phyloP scores from a whole-genome alignment of 371 early-diverging fungal genomes.

The Coemansia sp. region DNA sequence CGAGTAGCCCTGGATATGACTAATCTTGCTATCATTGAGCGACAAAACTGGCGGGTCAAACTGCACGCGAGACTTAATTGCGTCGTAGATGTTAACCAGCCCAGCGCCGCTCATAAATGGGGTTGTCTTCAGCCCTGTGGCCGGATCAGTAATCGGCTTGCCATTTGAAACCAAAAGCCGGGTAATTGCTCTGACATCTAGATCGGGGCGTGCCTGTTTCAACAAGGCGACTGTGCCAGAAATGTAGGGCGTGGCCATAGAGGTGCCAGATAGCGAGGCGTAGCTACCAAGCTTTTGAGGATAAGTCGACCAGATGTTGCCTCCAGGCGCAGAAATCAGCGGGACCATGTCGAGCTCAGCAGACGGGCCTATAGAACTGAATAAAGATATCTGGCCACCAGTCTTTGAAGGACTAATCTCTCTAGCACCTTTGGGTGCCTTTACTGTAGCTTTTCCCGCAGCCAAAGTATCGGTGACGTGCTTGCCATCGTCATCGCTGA shows the following conservation, averaged over 20 bases:
- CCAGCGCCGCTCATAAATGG: conserved; percentile 66
- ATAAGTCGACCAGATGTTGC: conserved; percentile 68
- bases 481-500: conserved; percentile 23
- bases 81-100: conserved; percentile 63
- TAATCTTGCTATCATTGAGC: conserved; percentile 59
- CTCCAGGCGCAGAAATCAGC: conserved; percentile 69
- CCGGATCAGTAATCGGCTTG: conserved; percentile 19
- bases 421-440: conserved; percentile 4
- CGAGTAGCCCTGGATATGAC: conserved; percentile 1
- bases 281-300: conserved; percentile 55
- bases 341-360: conserved; percentile 66
- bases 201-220: conserved; percentile 50
- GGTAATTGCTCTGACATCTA: conserved; percentile 43
- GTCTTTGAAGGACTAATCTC: conserved; percentile 24
- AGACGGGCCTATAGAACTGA: conserved; percentile 67
- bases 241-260: conserved; percentile 73
- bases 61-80: conserved; percentile 56
- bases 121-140: conserved; percentile 22
- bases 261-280: conserved; percentile 63
- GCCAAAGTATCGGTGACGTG: conserved; percentile 7
- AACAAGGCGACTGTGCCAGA: conserved; percentile 68
- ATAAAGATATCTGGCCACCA: conserved; percentile 55
- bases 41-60: conserved; percentile 64
- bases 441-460: conserved; percentile 24
- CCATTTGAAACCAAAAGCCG: conserved; percentile 19